A percentile compares a stretch with the other conserved stretches of the same genome.
These are phyloP conservation scores for Pycnococcus provasolii DNA, from an alignment of 139 green algal genomes.

Conservation along the genomic window DNA sequence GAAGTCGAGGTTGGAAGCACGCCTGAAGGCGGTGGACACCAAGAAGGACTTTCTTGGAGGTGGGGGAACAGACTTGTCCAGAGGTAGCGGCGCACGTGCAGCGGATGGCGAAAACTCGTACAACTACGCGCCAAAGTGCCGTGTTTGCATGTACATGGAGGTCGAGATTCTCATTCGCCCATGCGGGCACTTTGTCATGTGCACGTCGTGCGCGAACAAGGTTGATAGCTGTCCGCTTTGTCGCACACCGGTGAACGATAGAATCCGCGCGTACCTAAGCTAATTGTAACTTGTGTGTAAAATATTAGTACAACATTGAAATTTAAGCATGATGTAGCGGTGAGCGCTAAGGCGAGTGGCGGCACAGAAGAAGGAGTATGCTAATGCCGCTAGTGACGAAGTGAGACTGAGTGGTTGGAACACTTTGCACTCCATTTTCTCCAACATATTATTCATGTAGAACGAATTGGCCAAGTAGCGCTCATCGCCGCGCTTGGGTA, in stretches of 20 bases:
- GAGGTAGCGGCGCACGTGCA: neutral
- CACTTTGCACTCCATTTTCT: too few relatives aligned
- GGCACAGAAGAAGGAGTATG: too few relatives aligned
- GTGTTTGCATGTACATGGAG: neutral
- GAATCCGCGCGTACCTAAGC: neutral
- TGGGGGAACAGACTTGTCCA: neutral
- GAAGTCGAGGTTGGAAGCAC: neutral
- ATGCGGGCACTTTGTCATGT: slow-evolving; percentile 10
- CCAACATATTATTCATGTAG: too few relatives aligned
- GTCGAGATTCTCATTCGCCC: neutral
- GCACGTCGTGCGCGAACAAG: neutral
- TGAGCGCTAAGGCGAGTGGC: too few relatives aligned
- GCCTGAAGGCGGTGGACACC: neutral
- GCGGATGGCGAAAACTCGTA: neutral
- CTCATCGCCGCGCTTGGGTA: too few relatives aligned
- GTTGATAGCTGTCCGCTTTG: slow-evolving; percentile 3
- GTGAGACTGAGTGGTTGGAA: too few relatives aligned
- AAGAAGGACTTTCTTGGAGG: neutral
- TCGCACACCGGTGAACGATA: neutral
- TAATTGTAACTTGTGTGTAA: too few relatives aligned
- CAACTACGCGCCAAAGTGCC: neutral
- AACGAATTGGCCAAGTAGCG: too few relatives aligned
- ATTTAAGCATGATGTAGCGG: too few relatives aligned
- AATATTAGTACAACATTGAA: too few relatives aligned
- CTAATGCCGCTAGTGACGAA: too few relatives aligned